Conservation (phyloP, 164 flowering plant genomes). For the Sextonia rubra region DNA sequence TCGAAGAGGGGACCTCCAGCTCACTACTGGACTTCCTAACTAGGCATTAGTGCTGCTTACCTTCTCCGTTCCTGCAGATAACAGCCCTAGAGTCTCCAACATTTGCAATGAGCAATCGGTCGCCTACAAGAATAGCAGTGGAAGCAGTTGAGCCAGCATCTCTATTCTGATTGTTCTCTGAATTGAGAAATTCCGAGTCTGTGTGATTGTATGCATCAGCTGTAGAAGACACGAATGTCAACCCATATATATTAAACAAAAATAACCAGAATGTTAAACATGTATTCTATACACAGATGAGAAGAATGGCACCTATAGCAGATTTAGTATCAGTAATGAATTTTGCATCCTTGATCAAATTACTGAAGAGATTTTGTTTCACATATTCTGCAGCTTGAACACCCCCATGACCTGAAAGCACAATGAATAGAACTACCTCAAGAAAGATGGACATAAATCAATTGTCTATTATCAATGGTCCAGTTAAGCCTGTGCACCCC, state of each 20-base stretch:
- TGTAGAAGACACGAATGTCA: constrained; percentile 22
- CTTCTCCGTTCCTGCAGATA: constrained; percentile 88
- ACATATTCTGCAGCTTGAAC: constrained; percentile 98
- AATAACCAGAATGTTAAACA: not conserved
- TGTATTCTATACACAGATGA: not conserved
- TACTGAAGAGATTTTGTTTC: constrained; percentile 85
- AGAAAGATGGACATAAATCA: not conserved
- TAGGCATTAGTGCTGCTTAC: constrained; percentile 23
- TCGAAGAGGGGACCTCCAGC: too few species aligned
- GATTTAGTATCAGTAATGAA: constrained; percentile 90
- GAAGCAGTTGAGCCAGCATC: constrained; percentile 99
- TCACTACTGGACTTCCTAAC: too few species aligned
- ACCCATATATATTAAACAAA: not conserved
- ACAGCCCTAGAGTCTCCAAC: constrained; percentile 98
- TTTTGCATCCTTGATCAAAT: constrained; percentile 89
- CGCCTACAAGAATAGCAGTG: constrained; percentile 95
- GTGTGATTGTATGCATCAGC: constrained; percentile 95
- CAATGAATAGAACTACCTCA: not conserved
- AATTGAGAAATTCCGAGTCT: constrained; percentile 86
- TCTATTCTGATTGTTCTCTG: constrained; percentile 76
- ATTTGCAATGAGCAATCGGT: constrained; percentile 90
- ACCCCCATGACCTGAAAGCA: constrained; percentile 85
- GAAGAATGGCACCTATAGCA: constrained; percentile 65
- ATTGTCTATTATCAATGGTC: not conserved
- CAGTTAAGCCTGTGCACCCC: not conserved